Base-by-base conservation (phyloP, 2,329 filamentous ascomycete genomes). In the Sphaceloma murrayae region DNA sequence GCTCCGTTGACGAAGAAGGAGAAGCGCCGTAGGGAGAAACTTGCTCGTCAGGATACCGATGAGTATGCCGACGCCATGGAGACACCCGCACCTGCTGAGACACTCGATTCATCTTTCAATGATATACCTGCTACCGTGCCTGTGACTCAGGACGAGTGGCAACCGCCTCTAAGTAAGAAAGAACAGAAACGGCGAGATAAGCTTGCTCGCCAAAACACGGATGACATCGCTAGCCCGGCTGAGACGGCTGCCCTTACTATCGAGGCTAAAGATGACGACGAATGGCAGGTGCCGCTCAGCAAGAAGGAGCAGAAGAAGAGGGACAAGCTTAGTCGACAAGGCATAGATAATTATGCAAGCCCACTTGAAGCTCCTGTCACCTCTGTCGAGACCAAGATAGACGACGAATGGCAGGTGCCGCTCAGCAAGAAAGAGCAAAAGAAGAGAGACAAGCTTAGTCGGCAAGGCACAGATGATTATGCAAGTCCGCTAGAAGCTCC, bases 251-350 rank as follows among this genome's bases (percentile, higher is more conserved):
- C 27, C 3, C 21, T 36, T 24, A 16, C 19, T 21, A 18, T 8
- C 2, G 34, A 40, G 11, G 6, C 13, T 13, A 7, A 26, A 3
- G 16, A 13, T 9, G 45, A 47, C n/a, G 50, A 46, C 8, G 51
- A 53, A 19, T 49, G 49, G 16, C 47, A 61, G 11, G 48, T 52
- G 6, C 67, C 63, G 46, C 49, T 66, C 32, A 70, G 61, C 55
- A 72, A 69, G 53, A 73, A 72, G 55, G 68, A 72, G 48, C 65
- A 65, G 53, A 70, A 68, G 55, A 69, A 66, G 57, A 59, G 62
- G 11, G 66, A 70, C 21, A 71, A 70, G 55, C 62, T 60, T 11
- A 38, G 31, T 24, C n/a, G 29, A 22, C 32, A 43, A 45, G 33
- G 33, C 17, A 32, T 22, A 6, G 40, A 43, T 13, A 29, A 45